Conservation (phyloP, 1,284 basidiomycete genomes). For the Abortiporus biennis region DNA sequence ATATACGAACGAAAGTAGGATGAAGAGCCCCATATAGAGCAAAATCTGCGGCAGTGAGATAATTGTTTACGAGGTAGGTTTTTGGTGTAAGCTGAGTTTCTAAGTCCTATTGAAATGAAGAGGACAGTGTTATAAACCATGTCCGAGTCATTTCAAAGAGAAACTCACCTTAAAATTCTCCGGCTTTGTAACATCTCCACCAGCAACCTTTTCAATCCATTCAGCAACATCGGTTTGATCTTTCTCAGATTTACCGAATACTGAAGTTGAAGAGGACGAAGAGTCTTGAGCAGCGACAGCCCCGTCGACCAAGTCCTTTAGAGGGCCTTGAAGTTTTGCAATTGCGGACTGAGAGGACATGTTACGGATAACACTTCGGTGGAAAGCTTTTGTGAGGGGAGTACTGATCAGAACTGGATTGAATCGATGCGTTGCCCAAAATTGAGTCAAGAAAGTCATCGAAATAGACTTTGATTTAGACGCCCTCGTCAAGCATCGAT, state of each 20-base stretch:
- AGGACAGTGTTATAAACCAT: neutral
- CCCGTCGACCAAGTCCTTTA: constrained; percentile 53
- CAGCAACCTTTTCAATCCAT: constrained; percentile 65
- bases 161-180: constrained; percentile 42
- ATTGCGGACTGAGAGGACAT: constrained; percentile 58
- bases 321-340: constrained; percentile 41
- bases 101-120: constrained; percentile 47
- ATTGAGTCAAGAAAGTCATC: constrained; percentile 20
- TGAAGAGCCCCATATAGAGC: constrained; percentile 81
- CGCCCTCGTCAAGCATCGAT: no score
- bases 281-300: constrained; percentile 23
- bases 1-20: constrained; percentile 60
- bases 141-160: neutral
- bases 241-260: constrained; percentile 51
- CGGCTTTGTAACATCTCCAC: constrained; percentile 42
- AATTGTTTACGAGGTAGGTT: constrained; percentile 79
- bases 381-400: neutral
- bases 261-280: constrained; percentile 27
- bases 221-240: constrained; percentile 56
- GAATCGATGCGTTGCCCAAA: constrained; percentile 2
- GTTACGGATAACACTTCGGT: constrained; percentile 5
- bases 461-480: no score
- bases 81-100: constrained; percentile 68
- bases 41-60: constrained; percentile 83
- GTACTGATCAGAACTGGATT: neutral